Conservation (phyloP, 805 yeast species). For the Yueomyces sp. region DNA sequence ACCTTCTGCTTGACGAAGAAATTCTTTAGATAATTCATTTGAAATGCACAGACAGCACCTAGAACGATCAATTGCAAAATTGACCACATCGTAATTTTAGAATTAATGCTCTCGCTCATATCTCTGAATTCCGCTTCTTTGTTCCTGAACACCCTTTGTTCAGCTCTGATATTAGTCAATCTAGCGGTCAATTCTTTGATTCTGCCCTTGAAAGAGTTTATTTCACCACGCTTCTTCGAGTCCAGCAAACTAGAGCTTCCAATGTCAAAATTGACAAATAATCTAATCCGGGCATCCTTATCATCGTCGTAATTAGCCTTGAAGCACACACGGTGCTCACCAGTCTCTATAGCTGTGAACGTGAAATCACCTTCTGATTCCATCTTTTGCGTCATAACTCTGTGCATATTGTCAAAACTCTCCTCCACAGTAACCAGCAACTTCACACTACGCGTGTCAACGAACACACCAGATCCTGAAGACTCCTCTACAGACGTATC, state of each 20-base stretch:
- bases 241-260: conserved; percentile 58
- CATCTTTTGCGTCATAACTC: background rate
- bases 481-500: conserved; percentile 44
- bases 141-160: conserved; percentile 49
- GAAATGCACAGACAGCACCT: conserved; percentile 58
- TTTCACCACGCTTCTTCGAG: conserved; percentile 41
- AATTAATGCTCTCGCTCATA: conserved; percentile 62
- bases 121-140: conserved; percentile 70
- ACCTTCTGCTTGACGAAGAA: conserved; percentile 84
- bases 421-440: conserved; percentile 34
- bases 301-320: conserved; percentile 34
- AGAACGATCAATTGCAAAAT: conserved; percentile 57
- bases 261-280: conserved; percentile 58
- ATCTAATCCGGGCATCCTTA: conserved; percentile 39
- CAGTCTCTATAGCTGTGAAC: conserved; percentile 70
- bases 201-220: conserved; percentile 39
- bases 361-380: conserved; percentile 30
- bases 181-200: conserved; percentile 44
- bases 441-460: conserved; percentile 41
- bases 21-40: conserved; percentile 60
- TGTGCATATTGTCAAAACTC: conserved; percentile 11
- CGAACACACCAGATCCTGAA: conserved; percentile 34
- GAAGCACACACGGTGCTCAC: conserved; percentile 77
- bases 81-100: conserved; percentile 63
- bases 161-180: conserved; percentile 44